Conservation (phyloP, 192 early-diverging fungal species). For the Chytriomyces confervae region DNA sequence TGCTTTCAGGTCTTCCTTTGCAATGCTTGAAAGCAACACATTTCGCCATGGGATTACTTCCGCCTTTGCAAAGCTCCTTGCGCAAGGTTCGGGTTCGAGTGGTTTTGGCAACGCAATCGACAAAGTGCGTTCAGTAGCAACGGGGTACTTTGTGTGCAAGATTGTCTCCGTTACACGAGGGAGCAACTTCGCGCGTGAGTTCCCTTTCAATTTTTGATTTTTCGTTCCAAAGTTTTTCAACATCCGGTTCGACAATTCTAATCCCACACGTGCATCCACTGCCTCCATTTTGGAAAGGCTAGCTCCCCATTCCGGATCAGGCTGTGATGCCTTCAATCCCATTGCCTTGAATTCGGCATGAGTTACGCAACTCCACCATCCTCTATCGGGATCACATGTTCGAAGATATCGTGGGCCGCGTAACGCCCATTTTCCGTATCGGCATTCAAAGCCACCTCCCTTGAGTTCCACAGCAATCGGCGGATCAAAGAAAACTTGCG, state of each 20-base stretch:
- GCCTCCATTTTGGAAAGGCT: neutral
- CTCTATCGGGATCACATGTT: slow-evolving; percentile 12
- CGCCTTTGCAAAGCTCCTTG: neutral
- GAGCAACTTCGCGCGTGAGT: neutral
- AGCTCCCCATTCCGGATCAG: neutral
- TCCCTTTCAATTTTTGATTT: neutral
- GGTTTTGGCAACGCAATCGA: too few relatives aligned
- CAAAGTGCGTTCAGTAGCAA: neutral
- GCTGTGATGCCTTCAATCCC: neutral
- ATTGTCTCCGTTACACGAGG: neutral
- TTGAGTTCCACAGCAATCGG: slow-evolving; percentile 24
- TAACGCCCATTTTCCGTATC: slow-evolving; percentile 17
- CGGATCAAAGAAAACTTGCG: slow-evolving; percentile 24
- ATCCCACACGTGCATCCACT: neutral
- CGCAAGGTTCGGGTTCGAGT: too few relatives aligned
- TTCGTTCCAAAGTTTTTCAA: neutral
- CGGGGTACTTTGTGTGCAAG: neutral
- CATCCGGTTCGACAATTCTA: neutral
- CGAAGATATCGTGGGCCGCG: slow-evolving; percentile 24
- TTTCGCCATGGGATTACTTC: neutral
- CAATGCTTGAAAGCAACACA: neutral
- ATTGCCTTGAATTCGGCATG: slow-evolving; percentile 11
- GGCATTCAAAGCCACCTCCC: slow-evolving; percentile 25
- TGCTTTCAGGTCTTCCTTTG: neutral
- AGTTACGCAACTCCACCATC: slow-evolving; percentile 16